Evolutionary conservation across 768 basidiomycete genomes (phyloP), one percentile per base, ranked within the genome.

Genomic region (Lactarius evosmus): DNA sequence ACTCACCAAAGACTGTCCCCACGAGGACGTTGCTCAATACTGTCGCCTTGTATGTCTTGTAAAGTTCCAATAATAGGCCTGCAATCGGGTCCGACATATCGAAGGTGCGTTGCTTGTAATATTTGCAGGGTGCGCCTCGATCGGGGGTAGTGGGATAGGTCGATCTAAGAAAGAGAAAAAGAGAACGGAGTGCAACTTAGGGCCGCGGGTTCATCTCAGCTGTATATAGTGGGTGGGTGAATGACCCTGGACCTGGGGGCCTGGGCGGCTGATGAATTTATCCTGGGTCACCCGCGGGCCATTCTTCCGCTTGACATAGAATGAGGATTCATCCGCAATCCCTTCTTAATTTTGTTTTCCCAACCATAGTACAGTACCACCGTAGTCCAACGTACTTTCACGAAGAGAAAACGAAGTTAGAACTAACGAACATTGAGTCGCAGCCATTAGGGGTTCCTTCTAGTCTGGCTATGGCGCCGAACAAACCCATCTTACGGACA

Each of bases 401-500:
- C 14, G 38, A 38, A 38, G 38, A 17, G n/a, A n/a, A n/a, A n/a
- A n/a, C n/a, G n/a, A n/a, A n/a, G n/a, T n/a, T n/a, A n/a, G n/a
- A n/a, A n/a, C n/a, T n/a, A n/a, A n/a, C n/a, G 2, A 17, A 38
- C 16, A 6, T 17, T 7, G 38, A 16, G 14, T 16, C 38, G 17
- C 16, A 38, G 38, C 6, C 16, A 38, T 38, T 38, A 5, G 16
- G 16, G 16, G 17, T 38, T 38, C 5, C 38, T 38, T 38, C 38
- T 38, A 38, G 49, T 84, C 85, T 19, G 81, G 73, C 65, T 97
- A 98, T 82, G 95, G 98, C 73, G 83, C 89, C 11, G 92, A 94
- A 71, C 95, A 98, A 74, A 92, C 93, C 34, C 83, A 88, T 66
- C 81, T 99, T 62, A 99, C 98, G 96, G 92, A 95, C 70, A 97